These are phyloP conservation scores for Botrytis pseudocinerea DNA, from an alignment of 2,329 filamentous ascomycete genomes.

Conservation along the genomic window DNA sequence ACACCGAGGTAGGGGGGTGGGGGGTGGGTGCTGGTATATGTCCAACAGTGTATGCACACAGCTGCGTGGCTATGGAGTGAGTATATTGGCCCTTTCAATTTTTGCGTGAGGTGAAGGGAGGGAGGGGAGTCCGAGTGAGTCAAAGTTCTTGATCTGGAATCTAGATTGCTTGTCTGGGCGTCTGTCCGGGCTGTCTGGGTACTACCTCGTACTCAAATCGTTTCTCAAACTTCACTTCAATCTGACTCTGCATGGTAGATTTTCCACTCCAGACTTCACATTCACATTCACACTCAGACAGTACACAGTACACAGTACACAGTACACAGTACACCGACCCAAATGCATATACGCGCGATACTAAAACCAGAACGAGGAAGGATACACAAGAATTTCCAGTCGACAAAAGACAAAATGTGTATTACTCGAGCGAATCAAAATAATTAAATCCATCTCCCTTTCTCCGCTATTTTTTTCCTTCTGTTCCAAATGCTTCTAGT, in stretches of 20 bases:
- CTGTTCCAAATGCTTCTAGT: conserved; percentile 12
- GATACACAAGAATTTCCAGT: neutral
- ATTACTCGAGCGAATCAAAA: neutral
- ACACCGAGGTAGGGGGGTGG: neutral
- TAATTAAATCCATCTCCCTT: neutral
- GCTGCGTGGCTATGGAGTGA: too few relatives aligned
- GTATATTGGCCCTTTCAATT: neutral
- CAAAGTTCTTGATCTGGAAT: neutral
- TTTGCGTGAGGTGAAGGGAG: neutral
- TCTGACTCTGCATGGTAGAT: neutral
- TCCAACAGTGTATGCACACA: too few relatives aligned
- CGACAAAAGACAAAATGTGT: neutral
- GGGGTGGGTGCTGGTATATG: neutral
- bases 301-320: neutral
- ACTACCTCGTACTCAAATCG: neutral
- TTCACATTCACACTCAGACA: too few relatives aligned
- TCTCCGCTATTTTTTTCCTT: conserved; percentile 1
- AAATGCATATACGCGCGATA: neutral
- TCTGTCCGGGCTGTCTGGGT: too few relatives aligned
- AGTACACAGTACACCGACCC: too few relatives aligned
- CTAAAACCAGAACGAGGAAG: neutral
- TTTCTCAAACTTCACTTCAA: neutral
- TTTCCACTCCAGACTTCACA: neutral
- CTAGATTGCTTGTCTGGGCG: neutral
- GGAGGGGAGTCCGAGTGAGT: neutral